Evolutionary conservation across 768 basidiomycete species (phyloP).

Genomic region (Mycena rosella): DNA sequence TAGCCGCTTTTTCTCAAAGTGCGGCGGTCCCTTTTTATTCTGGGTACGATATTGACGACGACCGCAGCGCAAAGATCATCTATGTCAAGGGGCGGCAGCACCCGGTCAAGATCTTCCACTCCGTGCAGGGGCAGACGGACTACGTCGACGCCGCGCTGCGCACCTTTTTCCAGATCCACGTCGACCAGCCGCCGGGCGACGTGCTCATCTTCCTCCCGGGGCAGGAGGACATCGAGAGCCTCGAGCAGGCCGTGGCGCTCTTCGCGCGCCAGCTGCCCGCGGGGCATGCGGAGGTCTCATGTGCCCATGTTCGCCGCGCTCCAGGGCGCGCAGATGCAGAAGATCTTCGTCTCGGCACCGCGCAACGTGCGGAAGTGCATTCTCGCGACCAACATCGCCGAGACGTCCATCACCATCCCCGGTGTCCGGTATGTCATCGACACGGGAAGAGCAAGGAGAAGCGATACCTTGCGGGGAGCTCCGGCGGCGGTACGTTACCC

Average conservation of each 20-base stretch:
- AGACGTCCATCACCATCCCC: slow-evolving; percentile 97
- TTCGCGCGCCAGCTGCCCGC: slow-evolving; percentile 78
- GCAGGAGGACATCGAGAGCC: slow-evolving; percentile 95
- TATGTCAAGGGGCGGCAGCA: slow-evolving; percentile 96
- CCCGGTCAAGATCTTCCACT: slow-evolving; percentile 88
- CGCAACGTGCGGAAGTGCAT: slow-evolving; percentile 88
- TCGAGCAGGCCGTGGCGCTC: slow-evolving; percentile 79
- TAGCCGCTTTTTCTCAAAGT: slow-evolving; percentile 89
- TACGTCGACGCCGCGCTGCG: slow-evolving; percentile 92
- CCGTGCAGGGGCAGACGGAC: slow-evolving; percentile 79
- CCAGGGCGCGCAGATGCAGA: slow-evolving; percentile 79
- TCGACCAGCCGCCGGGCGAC: slow-evolving; percentile 83
- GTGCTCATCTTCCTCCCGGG: slow-evolving; percentile 96
- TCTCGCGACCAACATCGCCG: slow-evolving; percentile 97
- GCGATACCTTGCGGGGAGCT: slow-evolving; percentile 76
- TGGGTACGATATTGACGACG: neutral
- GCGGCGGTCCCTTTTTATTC: slow-evolving; percentile 45
- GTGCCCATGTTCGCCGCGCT: slow-evolving; percentile 92
- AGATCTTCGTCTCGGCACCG: slow-evolving; percentile 79
- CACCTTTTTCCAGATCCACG: slow-evolving; percentile 95
- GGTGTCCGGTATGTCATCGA: slow-evolving; percentile 97
- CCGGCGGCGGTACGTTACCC: slow-evolving; percentile 69
- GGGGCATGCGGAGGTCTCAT: slow-evolving; percentile 71
- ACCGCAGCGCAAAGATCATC: slow-evolving; percentile 81
- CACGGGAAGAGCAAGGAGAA: slow-evolving; percentile 98